Conservation (phyloP, 2,329 filamentous ascomycete species). For the Ambrosiella beaveri region DNA sequence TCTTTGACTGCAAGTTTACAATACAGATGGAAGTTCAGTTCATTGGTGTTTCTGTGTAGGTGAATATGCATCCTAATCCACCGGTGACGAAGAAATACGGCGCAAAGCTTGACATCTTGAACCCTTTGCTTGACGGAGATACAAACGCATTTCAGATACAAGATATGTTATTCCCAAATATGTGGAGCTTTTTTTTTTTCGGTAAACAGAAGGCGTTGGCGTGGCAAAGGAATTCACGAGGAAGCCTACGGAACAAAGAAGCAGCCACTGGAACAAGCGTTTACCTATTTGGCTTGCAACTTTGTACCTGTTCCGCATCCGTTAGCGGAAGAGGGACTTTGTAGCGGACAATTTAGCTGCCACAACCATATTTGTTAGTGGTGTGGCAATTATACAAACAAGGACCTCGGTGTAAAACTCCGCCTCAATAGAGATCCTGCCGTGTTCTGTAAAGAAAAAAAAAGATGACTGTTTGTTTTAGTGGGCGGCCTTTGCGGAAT, state of each 20-base stretch:
- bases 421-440: background rate
- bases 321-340: background rate
- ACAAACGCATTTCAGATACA: too few species aligned
- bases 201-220: background rate
- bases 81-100: too few species aligned
- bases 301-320: background rate
- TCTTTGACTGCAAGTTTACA: background rate
- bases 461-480: background rate
- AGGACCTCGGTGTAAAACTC: background rate
- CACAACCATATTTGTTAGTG: background rate
- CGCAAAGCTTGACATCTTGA: too few species aligned
- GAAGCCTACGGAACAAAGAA: background rate
- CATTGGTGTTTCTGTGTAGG: background rate
- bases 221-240: background rate
- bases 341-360: background rate
- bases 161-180: too few species aligned
- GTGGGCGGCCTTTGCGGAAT: background rate
- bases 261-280: background rate
- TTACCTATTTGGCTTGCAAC: background rate
- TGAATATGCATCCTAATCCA: too few species aligned
- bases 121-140: too few species aligned
- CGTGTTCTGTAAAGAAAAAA: background rate
- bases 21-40: background rate
- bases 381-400: background rate
- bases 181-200: background rate